Conservation (phyloP, 176 grass and related monocot species). For the Poa annua region DNA sequence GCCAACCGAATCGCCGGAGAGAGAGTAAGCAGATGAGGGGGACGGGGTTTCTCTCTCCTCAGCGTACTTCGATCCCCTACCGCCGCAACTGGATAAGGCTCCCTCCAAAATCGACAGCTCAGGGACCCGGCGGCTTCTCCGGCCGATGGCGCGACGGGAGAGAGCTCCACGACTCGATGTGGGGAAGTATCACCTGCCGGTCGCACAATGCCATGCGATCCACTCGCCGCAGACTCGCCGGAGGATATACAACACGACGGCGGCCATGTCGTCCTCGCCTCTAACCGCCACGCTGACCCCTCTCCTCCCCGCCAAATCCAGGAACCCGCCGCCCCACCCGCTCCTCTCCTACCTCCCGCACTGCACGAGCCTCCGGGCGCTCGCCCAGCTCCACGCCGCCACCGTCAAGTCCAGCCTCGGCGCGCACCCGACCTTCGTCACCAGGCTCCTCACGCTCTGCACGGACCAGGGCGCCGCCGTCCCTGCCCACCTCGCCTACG, state of each 20-base stretch:
- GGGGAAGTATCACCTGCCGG: too few relatives aligned
- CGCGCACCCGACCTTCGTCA: conserved; percentile 46
- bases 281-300: conserved; percentile 36
- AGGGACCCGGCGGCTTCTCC: too few relatives aligned
- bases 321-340: conserved; percentile 18
- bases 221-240: not conserved
- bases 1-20: too few relatives aligned
- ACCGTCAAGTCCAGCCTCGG: conserved; percentile 46
- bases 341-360: conserved; percentile 53
- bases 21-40: too few relatives aligned
- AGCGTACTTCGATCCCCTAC: too few relatives aligned
- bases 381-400: conserved; percentile 56
- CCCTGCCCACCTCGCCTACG: conserved; percentile 50
- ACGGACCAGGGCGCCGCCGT: conserved; percentile 12
- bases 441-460: conserved; percentile 61
- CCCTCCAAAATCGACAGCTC: too few relatives aligned
- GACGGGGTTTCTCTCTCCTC: too few relatives aligned
- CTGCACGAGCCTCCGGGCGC: conserved; percentile 43
- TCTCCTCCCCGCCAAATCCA: conserved; percentile 50
- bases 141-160: too few relatives aligned
- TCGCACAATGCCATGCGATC: too few relatives aligned
- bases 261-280: conserved; percentile 52
- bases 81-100: too few relatives aligned
- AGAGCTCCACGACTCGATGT: too few relatives aligned
- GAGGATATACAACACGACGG: conserved; percentile 1